Conservation (phyloP, 305 asterid genomes). For the Rubia tinctorum region DNA sequence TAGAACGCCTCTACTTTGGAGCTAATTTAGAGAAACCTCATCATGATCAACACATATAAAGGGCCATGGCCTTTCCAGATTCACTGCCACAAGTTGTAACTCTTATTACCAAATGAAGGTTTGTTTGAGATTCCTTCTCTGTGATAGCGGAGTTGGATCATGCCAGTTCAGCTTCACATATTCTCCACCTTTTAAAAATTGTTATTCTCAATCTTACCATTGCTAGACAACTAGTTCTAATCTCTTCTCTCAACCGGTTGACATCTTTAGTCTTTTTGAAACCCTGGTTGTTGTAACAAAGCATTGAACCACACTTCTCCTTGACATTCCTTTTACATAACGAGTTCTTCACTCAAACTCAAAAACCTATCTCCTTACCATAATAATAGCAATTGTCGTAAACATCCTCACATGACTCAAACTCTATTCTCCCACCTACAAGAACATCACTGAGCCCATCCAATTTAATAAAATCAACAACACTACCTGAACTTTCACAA, state of each 20-base stretch:
- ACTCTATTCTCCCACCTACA: slow-evolving; percentile 55
- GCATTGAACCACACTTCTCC: slow-evolving; percentile 88
- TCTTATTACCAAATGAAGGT: slow-evolving; percentile 81
- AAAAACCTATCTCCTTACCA: slow-evolving; percentile 66
- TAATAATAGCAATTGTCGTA: slow-evolving; percentile 73
- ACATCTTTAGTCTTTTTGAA: slow-evolving; percentile 73
- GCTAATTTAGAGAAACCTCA: slow-evolving; percentile 78
- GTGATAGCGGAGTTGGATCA: slow-evolving; percentile 69
- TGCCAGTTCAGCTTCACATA: slow-evolving; percentile 85
- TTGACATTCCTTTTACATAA: slow-evolving; percentile 81
- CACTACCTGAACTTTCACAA: too few species aligned
- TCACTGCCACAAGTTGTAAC: slow-evolving; percentile 95
- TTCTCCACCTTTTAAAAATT: too few species aligned
- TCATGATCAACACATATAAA: slow-evolving; percentile 84
- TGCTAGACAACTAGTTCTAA: slow-evolving; percentile 85
- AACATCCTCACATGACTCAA: slow-evolving; percentile 82
- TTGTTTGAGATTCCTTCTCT: slow-evolving; percentile 75
- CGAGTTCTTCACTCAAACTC: slow-evolving; percentile 73
- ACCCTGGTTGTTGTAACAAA: slow-evolving; percentile 84
- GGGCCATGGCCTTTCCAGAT: slow-evolving; percentile 69
- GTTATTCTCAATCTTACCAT: slow-evolving; percentile 81
- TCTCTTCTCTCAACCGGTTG: slow-evolving; percentile 65
- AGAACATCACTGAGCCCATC: slow-evolving; percentile 33
- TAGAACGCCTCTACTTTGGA: slow-evolving; percentile 91
- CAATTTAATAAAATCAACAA: too few species aligned